phyloP scores from a whole-genome alignment of 208 protist genomes.

The Wallacemonas sp. region DNA sequence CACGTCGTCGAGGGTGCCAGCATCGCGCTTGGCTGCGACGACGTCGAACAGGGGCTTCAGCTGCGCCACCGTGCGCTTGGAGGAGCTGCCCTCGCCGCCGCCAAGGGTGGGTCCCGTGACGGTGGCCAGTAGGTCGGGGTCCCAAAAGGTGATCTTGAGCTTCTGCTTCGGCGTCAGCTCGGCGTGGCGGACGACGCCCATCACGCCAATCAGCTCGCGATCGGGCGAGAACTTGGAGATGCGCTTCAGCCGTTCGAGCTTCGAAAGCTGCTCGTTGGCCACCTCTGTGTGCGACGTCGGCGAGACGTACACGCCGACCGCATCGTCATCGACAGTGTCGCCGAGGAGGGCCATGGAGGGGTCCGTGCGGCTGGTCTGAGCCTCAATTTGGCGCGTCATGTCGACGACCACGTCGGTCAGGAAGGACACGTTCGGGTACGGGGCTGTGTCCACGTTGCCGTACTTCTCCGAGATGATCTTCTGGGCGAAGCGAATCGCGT shows the following conservation, averaged over 20 bases:
- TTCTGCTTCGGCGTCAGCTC: slow-evolving; percentile 67
- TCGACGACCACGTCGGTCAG: slow-evolving; percentile 46
- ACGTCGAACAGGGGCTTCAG: slow-evolving; percentile 13
- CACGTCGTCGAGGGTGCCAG: slow-evolving; percentile 2
- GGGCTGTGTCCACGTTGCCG: slow-evolving; percentile 50
- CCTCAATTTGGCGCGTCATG: slow-evolving; percentile 22
- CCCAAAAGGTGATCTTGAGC: slow-evolving; percentile 51
- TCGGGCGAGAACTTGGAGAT: slow-evolving; percentile 45
- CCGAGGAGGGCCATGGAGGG: not conserved
- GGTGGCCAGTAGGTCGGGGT: slow-evolving; percentile 27
- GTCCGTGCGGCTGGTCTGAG: not conserved
- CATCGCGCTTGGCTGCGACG: not conserved
- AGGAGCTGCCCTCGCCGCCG: not conserved
- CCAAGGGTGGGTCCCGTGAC: slow-evolving; percentile 19
- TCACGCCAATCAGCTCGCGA: slow-evolving; percentile 49
- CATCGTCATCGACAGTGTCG: slow-evolving; percentile 6
- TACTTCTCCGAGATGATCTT: slow-evolving; percentile 44
- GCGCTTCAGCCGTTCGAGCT: slow-evolving; percentile 41
- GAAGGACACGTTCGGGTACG: slow-evolving; percentile 60
- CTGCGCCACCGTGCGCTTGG: slow-evolving; percentile 19
- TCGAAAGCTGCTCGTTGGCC: slow-evolving; percentile 2
- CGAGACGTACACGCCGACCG: slow-evolving; percentile 10
- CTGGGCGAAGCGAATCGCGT: slow-evolving; percentile 48
- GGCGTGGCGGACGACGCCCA: slow-evolving; percentile 53
- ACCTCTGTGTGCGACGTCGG: slow-evolving; percentile 1